Percentiles rank a stretch among this genome's conserved stretches.
These are phyloP conservation scores for Myriosclerotinia curreyana DNA, from an alignment of 2,329 filamentous ascomycete species.

Conservation along the genomic window DNA sequence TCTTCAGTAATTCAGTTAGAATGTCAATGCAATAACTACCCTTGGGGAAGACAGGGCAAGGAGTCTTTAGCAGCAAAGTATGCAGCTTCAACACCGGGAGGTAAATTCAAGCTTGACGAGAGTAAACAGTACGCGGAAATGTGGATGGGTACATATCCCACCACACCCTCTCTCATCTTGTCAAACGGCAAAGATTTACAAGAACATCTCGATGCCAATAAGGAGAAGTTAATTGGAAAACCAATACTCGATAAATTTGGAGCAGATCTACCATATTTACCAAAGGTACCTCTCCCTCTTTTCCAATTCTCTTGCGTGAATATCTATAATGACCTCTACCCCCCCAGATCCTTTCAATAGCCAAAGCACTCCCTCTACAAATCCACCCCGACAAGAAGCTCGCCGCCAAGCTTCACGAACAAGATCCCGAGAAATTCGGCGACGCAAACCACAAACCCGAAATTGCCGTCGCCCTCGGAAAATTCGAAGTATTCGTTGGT, in stretches of 20 bases:
- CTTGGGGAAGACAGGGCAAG: conserved; percentile 66
- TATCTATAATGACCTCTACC: neutral
- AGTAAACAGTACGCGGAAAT: conserved; percentile 59
- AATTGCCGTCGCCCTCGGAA: conserved; percentile 67
- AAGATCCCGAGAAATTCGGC: conserved; percentile 63
- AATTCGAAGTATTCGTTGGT: conserved; percentile 74
- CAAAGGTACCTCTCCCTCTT: conserved; percentile 50
- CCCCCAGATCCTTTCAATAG: conserved; percentile 63
- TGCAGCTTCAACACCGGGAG: conserved; percentile 62
- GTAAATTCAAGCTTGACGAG: conserved; percentile 62
- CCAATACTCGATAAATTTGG: conserved; percentile 59
- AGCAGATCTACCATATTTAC: conserved; percentile 66
- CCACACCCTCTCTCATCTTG: conserved; percentile 62
- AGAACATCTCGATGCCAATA: conserved; percentile 59
- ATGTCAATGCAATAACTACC: conserved; percentile 50
- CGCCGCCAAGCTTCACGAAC: conserved; percentile 59
- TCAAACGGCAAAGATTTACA: conserved; percentile 61
- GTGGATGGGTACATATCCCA: conserved; percentile 63
- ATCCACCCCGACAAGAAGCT: conserved; percentile 71
- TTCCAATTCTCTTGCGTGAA: conserved; percentile 16
- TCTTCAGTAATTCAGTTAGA: conserved; percentile 50
- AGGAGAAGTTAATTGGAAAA: conserved; percentile 61
- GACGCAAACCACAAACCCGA: conserved; percentile 75
- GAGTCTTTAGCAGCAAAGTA: conserved; percentile 64
- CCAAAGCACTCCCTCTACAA: conserved; percentile 71